Conservation (phyloP, 1,284 basidiomycete genomes). For the Sutorius eximius region DNA sequence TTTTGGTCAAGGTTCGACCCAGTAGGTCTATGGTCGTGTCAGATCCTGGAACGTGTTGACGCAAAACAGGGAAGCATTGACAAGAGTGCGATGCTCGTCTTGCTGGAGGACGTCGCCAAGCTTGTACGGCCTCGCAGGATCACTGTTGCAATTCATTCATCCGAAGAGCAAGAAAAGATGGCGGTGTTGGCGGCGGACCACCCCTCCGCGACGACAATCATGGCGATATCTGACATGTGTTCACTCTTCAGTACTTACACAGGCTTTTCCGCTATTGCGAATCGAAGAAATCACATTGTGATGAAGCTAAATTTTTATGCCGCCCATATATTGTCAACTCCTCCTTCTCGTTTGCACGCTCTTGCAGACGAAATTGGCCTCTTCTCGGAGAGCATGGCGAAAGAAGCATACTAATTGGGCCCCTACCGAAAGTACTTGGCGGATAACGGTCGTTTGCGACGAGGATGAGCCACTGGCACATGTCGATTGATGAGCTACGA, state of each 20-base stretch:
- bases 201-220: constrained; percentile 16
- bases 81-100: constrained; percentile 46
- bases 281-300: constrained; percentile 11
- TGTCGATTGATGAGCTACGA: background rate
- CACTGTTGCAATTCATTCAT: constrained; percentile 11
- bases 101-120: constrained; percentile 53
- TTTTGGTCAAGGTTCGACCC: constrained; percentile 59
- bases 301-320: constrained; percentile 42
- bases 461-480: background rate
- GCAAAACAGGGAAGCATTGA: constrained; percentile 45
- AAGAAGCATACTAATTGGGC: constrained; percentile 2
- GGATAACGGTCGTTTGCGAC: background rate
- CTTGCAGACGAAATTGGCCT: constrained; percentile 44
- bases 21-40: constrained; percentile 38
- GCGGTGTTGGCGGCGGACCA: constrained; percentile 15
- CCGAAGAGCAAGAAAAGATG: constrained; percentile 1
- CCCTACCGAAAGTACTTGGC: background rate
- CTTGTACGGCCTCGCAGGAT: constrained; percentile 53
- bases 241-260: constrained; percentile 21
- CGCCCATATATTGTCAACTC: constrained; percentile 39
- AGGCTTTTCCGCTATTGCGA: background rate
- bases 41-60: constrained; percentile 9
- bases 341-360: constrained; percentile 35
- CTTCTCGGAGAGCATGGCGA: constrained; percentile 22
- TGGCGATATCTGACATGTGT: constrained; percentile 30